phyloP scores from a whole-genome alignment of 176 grass and related monocot genomes.

The Microstegium vimineum region DNA sequence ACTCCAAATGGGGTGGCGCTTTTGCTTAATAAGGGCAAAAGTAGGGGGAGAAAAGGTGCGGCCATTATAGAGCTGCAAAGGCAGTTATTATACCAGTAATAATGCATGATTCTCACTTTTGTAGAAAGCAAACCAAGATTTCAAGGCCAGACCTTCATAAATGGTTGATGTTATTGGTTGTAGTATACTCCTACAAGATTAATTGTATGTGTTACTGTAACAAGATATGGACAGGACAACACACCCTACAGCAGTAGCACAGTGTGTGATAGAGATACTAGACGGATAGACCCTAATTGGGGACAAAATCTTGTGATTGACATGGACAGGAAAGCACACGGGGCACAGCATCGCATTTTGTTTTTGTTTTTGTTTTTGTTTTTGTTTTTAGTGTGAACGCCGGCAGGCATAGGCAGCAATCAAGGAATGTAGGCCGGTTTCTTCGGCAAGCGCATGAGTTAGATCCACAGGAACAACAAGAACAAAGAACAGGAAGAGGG shows the following conservation, averaged over 20 bases:
- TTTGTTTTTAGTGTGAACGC: background rate
- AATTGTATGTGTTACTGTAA: background rate
- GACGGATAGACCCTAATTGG: conserved; percentile 4
- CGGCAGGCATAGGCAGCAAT: background rate
- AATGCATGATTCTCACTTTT: background rate
- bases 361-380: background rate
- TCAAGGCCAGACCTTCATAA: background rate
- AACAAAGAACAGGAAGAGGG: background rate
- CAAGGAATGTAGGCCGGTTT: conserved; percentile 15
- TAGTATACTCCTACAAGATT: background rate
- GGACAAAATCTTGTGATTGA: conserved; percentile 41
- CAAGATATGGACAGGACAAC: conserved; percentile 8
- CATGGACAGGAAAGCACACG: conserved; percentile 24
- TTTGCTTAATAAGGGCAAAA: conserved; percentile 34
- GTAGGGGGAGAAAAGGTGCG: background rate
- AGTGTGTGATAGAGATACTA: background rate
- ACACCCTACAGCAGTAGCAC: background rate
- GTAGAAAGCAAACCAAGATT: background rate
- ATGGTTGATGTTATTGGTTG: background rate
- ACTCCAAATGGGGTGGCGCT: conserved; percentile 1
- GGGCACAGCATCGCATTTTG: background rate
- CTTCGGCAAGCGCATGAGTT: background rate
- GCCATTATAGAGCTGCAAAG: conserved; percentile 13
- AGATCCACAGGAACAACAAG: conserved; percentile 27
- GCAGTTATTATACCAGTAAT: background rate